A percentile compares a stretch with the other conserved stretches of the same genome.
Evolutionary conservation across 2,329 filamentous ascomycete genomes (phyloP).

Genomic region (Plenodomus lindquistii): DNA sequence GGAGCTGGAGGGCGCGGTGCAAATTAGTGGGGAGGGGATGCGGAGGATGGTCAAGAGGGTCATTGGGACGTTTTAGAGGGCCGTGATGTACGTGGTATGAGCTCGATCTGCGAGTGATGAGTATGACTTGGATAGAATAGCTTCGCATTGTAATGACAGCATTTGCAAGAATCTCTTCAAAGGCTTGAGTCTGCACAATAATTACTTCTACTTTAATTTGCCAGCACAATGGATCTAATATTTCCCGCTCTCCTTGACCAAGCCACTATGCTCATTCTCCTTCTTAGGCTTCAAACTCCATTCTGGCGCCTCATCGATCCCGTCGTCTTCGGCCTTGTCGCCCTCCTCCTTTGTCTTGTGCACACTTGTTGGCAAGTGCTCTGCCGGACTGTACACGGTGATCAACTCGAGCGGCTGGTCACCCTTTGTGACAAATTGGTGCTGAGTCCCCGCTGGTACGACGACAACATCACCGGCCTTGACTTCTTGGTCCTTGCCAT

Average conservation of each 20-base stretch:
- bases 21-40: slow-evolving; percentile 80
- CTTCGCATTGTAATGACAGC: background rate
- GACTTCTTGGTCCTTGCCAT: slow-evolving; percentile 61
- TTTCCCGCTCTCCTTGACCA: slow-evolving; percentile 53
- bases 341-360: slow-evolving; percentile 67
- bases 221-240: no score
- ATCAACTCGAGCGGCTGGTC: slow-evolving; percentile 63
- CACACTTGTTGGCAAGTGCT: slow-evolving; percentile 63
- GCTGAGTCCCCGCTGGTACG: slow-evolving; percentile 67
- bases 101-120: background rate
- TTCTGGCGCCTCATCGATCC: slow-evolving; percentile 62
- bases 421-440: slow-evolving; percentile 67
- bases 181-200: no score
- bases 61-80: slow-evolving; percentile 31
- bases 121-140: background rate
- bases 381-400: slow-evolving; percentile 66
- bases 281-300: slow-evolving; percentile 62
- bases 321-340: slow-evolving; percentile 64
- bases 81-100: background rate
- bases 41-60: slow-evolving; percentile 81
- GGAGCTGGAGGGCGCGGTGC: slow-evolving; percentile 82
- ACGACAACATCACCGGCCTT: slow-evolving; percentile 62
- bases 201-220: no score
- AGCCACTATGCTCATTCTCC: slow-evolving; percentile 60
- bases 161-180: no score